Evolutionary conservation across 1,284 basidiomycete genomes (phyloP).

Genomic region (Ceratobasidium sp.): DNA sequence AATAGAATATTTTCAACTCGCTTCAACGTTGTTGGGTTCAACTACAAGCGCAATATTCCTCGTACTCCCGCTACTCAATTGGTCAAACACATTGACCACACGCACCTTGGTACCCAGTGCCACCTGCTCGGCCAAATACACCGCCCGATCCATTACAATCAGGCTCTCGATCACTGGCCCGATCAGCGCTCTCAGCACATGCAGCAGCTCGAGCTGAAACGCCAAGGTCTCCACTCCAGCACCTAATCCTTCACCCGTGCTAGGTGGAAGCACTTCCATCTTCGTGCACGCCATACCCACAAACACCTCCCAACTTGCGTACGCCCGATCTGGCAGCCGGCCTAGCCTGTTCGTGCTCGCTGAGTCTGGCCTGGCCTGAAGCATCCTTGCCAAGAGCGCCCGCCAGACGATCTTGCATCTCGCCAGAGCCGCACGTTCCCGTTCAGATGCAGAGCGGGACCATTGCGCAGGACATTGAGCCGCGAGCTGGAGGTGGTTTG

Average conservation of each 20-base stretch:
- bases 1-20: conserved; percentile 22
- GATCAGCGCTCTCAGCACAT: conserved; percentile 57
- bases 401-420: conserved; percentile 47
- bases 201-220: conserved; percentile 56
- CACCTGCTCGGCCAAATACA: conserved; percentile 55
- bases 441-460: conserved; percentile 23
- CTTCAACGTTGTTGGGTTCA: conserved; percentile 10
- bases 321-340: conserved; percentile 55
- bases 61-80: conserved; percentile 49
- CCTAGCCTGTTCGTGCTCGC: conserved; percentile 57
- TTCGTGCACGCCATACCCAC: conserved; percentile 51
- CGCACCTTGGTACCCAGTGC: conserved; percentile 18
- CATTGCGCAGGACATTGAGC: conserved; percentile 48
- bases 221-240: conserved; percentile 48
- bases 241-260: conserved; percentile 40
- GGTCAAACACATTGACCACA: conserved; percentile 51
- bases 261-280: conserved; percentile 48
- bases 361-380: conserved; percentile 20
- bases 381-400: conserved; percentile 42
- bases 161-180: conserved; percentile 59
- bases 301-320: conserved; percentile 55
- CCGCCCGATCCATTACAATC: conserved; percentile 57
- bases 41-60: conserved; percentile 51
- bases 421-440: conserved; percentile 38
- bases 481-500: conserved; percentile 47